phyloP scores from a whole-genome alignment of 108 stramenopile species.

The Cafeteria roenbergensis region DNA sequence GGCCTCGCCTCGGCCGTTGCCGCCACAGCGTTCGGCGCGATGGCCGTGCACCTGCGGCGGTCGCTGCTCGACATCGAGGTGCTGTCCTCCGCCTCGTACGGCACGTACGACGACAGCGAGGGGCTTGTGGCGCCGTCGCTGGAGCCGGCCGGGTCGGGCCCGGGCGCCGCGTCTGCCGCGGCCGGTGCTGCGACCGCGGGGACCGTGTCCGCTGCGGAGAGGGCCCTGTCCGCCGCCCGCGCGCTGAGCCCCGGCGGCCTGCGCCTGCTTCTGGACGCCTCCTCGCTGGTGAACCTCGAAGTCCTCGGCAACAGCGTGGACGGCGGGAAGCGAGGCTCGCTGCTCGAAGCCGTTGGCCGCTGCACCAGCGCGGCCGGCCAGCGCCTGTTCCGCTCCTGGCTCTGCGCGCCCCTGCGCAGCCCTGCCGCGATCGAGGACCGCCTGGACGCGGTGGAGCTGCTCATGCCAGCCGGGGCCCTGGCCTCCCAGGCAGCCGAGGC shows the following conservation, averaged over 20 bases:
- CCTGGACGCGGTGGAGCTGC: constrained; percentile 78
- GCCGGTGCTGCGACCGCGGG: no score
- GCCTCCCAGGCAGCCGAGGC: constrained; percentile 47
- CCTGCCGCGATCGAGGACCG: constrained; percentile 71
- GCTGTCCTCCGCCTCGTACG: no score
- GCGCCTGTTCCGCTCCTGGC: constrained; percentile 80
- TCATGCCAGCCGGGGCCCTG: constrained; percentile 38
- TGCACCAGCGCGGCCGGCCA: constrained; percentile 78
- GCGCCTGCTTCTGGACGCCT: constrained; percentile 83
- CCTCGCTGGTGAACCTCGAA: constrained; percentile 84
- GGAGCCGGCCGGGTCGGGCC: no score
- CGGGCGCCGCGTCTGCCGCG: no score
- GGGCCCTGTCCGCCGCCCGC: no score
- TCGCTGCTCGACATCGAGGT: constrained; percentile 77
- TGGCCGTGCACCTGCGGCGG: constrained; percentile 69
- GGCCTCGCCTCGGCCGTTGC: constrained; percentile 37
- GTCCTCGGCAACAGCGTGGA: constrained; percentile 59
- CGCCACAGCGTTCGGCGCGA: constrained; percentile 67
- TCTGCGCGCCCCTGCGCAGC: constrained; percentile 73
- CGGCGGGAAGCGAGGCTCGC: constrained; percentile 55
- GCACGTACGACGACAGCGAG: no score
- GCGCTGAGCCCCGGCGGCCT: no score
- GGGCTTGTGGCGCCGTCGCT: no score
- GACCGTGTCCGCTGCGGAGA: no score
- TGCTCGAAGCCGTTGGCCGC: constrained; percentile 74